Evolutionary conservation across 164 flowering plant genomes (phyloP).

Genomic region (Euptelea pleiosperma): DNA sequence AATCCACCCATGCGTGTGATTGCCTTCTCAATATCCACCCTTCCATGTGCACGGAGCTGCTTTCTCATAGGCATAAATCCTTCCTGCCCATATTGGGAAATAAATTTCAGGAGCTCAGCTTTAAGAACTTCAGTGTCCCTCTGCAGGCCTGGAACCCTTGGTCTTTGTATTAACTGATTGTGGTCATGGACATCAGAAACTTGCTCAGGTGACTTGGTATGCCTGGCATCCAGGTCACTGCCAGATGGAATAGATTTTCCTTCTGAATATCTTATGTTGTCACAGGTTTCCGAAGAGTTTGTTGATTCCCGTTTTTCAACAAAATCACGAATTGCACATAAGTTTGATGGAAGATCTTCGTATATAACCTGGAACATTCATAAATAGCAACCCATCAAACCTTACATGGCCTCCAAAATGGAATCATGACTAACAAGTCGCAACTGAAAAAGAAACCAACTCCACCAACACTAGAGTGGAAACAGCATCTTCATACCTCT

Average conservation of each 20-base stretch:
- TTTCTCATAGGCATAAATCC: slow-evolving; percentile 99
- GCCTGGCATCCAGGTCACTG: slow-evolving; percentile 10
- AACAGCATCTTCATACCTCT: slow-evolving; percentile 46
- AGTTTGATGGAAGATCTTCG: slow-evolving; percentile 96
- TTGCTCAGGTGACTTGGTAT: slow-evolving; percentile 10
- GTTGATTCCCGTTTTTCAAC: slow-evolving; percentile 52
- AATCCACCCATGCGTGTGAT: slow-evolving; percentile 94
- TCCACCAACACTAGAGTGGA: not conserved
- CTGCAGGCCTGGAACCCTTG: slow-evolving; percentile 86
- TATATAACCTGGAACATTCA: slow-evolving; percentile 65
- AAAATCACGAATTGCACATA: slow-evolving; percentile 88
- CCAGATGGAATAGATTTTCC: slow-evolving; percentile 20
- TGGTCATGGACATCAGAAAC: slow-evolving; percentile 12
- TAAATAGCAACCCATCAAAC: not conserved
- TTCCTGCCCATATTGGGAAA: slow-evolving; percentile 79
- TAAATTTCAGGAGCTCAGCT: slow-evolving; percentile 62
- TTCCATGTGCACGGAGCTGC: slow-evolving; percentile 79
- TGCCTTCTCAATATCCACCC: slow-evolving; percentile 95
- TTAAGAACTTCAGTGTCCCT: slow-evolving; percentile 78
- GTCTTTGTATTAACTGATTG: slow-evolving; percentile 41
- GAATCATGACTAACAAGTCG: not conserved
- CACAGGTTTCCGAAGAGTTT: slow-evolving; percentile 20
- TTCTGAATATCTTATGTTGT: slow-evolving; percentile 19
- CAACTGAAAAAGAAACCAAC: not conserved
- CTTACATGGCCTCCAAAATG: not conserved